These are phyloP conservation scores for Coemansia nantahalensis DNA, from an alignment of 192 early-diverging fungal genomes.

Conservation along the genomic window DNA sequence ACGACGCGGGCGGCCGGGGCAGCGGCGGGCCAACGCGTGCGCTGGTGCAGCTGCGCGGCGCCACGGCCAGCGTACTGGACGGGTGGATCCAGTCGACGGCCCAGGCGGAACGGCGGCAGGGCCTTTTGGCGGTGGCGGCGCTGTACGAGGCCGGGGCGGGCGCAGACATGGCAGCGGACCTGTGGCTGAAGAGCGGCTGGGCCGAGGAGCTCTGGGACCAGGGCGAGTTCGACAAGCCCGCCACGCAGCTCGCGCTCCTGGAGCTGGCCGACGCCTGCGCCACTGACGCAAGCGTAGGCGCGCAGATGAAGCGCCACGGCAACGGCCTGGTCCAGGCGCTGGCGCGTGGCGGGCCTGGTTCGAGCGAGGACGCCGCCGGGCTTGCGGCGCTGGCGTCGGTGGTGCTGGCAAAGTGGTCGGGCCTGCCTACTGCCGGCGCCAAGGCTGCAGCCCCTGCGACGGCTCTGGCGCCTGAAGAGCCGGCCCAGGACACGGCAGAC, in stretches of 20 bases:
- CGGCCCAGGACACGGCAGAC: slow-evolving; percentile 9
- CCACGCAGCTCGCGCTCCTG: slow-evolving; percentile 64
- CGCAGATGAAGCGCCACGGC: slow-evolving; percentile 62
- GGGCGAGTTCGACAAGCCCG: slow-evolving; percentile 68
- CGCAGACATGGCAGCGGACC: slow-evolving; percentile 47
- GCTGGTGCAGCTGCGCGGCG: slow-evolving; percentile 6
- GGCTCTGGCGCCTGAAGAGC: neutral
- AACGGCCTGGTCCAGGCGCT: slow-evolving; percentile 58
- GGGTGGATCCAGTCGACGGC: slow-evolving; percentile 30
- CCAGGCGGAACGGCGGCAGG: slow-evolving; percentile 30
- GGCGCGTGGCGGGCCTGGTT: slow-evolving; percentile 45
- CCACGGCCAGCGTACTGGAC: slow-evolving; percentile 8
- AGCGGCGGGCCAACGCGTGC: slow-evolving; percentile 3
- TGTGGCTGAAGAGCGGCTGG: slow-evolving; percentile 63
- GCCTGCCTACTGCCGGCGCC: slow-evolving; percentile 25
- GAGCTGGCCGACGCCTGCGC: slow-evolving; percentile 31
- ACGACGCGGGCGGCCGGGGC: neutral
- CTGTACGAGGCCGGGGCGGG: slow-evolving; percentile 67
- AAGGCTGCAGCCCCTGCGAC: neutral
- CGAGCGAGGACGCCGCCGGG: slow-evolving; percentile 33
- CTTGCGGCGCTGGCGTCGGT: slow-evolving; percentile 59
- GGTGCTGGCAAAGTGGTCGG: slow-evolving; percentile 62
- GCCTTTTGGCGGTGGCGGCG: slow-evolving; percentile 54
- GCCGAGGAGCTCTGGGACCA: slow-evolving; percentile 76
- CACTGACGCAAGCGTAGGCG: slow-evolving; percentile 57